phyloP scores from a whole-genome alignment of 148 eudicot genomes.

The Fagopyrum tataricum region DNA sequence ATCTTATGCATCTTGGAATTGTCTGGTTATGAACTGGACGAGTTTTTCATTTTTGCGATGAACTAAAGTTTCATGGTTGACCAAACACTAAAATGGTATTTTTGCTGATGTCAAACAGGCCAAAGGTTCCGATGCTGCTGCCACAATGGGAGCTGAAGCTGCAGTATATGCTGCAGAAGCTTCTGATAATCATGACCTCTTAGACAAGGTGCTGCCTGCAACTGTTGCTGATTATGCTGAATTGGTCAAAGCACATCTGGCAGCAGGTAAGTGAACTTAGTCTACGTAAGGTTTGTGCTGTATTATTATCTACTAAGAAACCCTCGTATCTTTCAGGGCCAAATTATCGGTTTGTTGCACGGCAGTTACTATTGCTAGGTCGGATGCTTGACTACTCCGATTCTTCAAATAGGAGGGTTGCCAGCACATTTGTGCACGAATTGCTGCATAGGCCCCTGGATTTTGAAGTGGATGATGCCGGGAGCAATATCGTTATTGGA shows the following conservation, averaged over 20 bases:
- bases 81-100: not conserved
- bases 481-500: conserved; percentile 65
- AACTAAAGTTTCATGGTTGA: not conserved
- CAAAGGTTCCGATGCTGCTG: conserved; percentile 95
- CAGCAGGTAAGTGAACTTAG: conserved; percentile 54
- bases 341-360: conserved; percentile 59
- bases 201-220: conserved; percentile 77
- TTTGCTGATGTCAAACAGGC: conserved; percentile 31
- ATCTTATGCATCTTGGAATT: too few relatives aligned
- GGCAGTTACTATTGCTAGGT: conserved; percentile 85
- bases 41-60: not conserved
- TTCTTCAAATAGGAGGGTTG: conserved; percentile 64
- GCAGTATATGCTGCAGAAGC: conserved; percentile 96
- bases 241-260: conserved; percentile 70
- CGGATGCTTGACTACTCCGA: conserved; percentile 91
- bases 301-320: not conserved
- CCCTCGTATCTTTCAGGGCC: conserved; percentile 43
- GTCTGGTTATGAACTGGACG: not conserved
- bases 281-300: not conserved
- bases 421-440: conserved; percentile 54
- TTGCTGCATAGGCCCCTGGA: conserved; percentile 57
- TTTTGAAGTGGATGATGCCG: conserved; percentile 57
- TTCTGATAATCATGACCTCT: conserved; percentile 74
- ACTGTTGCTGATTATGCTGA: conserved; percentile 70
- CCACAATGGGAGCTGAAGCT: conserved; percentile 81